These are phyloP conservation scores for Apiotrichum sp. DNA, from an alignment of 1,284 basidiomycete genomes.

Conservation along the genomic window DNA sequence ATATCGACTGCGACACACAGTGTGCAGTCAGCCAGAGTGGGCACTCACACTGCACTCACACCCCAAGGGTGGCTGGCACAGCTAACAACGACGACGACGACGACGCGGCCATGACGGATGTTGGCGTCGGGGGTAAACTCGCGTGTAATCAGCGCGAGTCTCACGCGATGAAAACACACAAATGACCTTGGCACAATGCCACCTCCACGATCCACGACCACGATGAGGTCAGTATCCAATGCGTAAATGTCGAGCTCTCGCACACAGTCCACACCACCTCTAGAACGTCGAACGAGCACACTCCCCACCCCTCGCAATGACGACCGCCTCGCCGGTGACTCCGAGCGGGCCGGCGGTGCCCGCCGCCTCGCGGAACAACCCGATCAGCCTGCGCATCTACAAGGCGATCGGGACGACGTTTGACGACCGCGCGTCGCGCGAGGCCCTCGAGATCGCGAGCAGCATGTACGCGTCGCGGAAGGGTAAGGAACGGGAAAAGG, in stretches of 20 bases:
- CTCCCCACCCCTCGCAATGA: neutral
- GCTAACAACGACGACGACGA: no score
- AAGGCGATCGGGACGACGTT: constrained; percentile 76
- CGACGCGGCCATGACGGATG: no score
- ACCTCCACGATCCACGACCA: neutral
- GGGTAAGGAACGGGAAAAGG: constrained; percentile 3
- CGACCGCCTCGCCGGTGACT: neutral
- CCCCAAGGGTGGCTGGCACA: no score
- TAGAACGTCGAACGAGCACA: neutral
- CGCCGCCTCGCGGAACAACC: constrained; percentile 47
- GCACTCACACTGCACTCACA: no score
- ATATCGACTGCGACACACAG: no score
- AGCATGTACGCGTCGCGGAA: constrained; percentile 55
- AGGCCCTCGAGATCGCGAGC: constrained; percentile 76
- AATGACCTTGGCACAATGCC: neutral
- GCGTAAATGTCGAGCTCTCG: no score
- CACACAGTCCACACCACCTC: neutral
- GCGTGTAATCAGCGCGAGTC: no score
- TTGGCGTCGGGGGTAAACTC: no score
- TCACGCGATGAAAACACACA: no score
- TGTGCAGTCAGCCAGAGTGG: no score
- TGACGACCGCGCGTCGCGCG: constrained; percentile 68
- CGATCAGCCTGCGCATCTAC: constrained; percentile 73
- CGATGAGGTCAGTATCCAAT: neutral
- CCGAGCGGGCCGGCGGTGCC: constrained; percentile 18